Evolutionary conservation across 257 asterid species (phyloP).

Genomic region (Primulina tabacum): DNA sequence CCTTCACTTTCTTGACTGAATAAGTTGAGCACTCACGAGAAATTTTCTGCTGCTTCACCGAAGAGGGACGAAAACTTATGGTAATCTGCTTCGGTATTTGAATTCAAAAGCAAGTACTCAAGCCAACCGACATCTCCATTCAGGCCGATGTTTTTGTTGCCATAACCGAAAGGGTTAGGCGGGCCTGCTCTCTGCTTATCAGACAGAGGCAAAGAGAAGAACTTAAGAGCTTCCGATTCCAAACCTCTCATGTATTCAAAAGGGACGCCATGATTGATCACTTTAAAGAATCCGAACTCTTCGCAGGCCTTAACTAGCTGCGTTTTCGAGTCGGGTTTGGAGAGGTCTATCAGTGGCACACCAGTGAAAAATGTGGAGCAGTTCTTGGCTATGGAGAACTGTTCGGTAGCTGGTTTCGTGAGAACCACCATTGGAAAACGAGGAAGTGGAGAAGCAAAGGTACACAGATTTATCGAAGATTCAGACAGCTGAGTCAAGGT

Average conservation of each 20-base stretch:
- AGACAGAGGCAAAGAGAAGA: conserved; percentile 55
- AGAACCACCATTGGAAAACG: conserved; percentile 40
- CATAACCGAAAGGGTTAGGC: conserved; percentile 76
- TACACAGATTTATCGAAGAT: neutral
- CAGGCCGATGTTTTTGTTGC: conserved; percentile 55
- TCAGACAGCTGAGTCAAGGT: conserved; percentile 17
- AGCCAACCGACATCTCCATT: conserved; percentile 73
- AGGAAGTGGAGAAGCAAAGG: neutral
- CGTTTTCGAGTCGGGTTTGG: conserved; percentile 53
- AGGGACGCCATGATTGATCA: conserved; percentile 64
- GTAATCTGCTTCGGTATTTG: conserved; percentile 41
- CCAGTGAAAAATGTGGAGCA: conserved; percentile 36
- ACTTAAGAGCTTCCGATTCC: conserved; percentile 60
- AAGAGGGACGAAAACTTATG: conserved; percentile 43
- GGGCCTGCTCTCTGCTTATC: conserved; percentile 61
- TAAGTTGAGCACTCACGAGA: conserved; percentile 41
- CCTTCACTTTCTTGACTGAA: too few relatives aligned
- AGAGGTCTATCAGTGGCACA: conserved; percentile 71
- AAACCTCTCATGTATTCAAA: conserved; percentile 42
- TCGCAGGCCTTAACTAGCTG: conserved; percentile 72
- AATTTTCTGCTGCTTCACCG: conserved; percentile 52
- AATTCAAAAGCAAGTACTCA: conserved; percentile 57
- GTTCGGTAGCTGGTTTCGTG: conserved; percentile 40
- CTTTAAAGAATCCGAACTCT: conserved; percentile 79
- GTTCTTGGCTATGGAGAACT: conserved; percentile 25